Evolutionary conservation across 176 grass and related monocot species (phyloP).

Genomic region (Oryza nivara): DNA sequence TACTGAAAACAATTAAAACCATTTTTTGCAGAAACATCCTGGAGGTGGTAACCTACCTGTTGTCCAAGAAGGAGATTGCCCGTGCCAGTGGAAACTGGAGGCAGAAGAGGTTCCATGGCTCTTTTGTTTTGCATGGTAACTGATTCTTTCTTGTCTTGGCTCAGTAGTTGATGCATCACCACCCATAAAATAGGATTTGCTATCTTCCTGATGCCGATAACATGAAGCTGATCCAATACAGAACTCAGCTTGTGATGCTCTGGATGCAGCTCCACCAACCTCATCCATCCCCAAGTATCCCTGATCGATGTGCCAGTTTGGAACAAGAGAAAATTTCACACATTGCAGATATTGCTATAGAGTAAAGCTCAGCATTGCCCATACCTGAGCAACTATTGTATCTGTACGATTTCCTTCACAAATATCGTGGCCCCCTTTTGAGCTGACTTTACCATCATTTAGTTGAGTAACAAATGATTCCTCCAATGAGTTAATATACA

Average conservation of each 20-base stretch:
- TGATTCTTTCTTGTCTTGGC: conserved; percentile 32
- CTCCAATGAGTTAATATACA: conserved; percentile 73
- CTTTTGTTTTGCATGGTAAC: conserved; percentile 30
- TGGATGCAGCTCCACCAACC: conserved; percentile 36
- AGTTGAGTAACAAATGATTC: conserved; percentile 76
- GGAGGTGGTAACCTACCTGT: conserved; percentile 1
- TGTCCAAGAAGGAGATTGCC: conserved; percentile 37
- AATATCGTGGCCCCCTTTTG: conserved; percentile 36
- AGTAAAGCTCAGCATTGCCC: conserved; percentile 5
- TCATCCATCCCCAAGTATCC: conserved; percentile 39
- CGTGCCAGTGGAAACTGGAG: conserved; percentile 22
- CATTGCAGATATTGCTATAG: not conserved
- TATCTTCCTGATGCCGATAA: conserved; percentile 19
- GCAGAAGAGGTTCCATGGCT: conserved; percentile 39
- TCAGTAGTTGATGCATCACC: conserved; percentile 33
- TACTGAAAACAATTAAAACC: not conserved
- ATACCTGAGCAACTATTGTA: conserved; percentile 51
- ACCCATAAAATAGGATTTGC: conserved; percentile 24
- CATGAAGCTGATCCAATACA: conserved; percentile 35
- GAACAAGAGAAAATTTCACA: conserved; percentile 24
- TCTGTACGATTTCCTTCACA: conserved; percentile 34
- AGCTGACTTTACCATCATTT: conserved; percentile 46
- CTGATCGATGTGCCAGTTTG: conserved; percentile 15
- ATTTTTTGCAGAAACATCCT: not conserved
- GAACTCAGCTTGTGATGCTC: conserved; percentile 41